These are phyloP conservation scores for Parietaria judaica DNA, from an alignment of 306 rosid species.

Conservation along the genomic window DNA sequence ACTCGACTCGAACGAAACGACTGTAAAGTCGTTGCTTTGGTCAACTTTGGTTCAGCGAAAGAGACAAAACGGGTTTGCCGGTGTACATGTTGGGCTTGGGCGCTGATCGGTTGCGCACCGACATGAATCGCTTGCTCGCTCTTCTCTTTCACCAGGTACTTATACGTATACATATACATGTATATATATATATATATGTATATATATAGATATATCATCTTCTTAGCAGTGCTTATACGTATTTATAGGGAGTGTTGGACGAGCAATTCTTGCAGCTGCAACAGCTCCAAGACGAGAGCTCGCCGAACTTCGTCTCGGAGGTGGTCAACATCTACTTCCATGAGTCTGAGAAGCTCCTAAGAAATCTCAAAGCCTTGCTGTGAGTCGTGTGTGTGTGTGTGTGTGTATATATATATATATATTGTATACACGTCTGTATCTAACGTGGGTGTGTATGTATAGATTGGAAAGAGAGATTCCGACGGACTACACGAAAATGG, in stretches of 20 bases:
- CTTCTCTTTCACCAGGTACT: slow-evolving; percentile 91
- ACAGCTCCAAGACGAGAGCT: slow-evolving; percentile 81
- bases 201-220: background rate
- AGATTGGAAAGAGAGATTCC: slow-evolving; percentile 65
- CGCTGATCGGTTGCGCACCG: slow-evolving; percentile 80
- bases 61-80: slow-evolving; percentile 91
- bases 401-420: background rate
- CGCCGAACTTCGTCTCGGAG: slow-evolving; percentile 88
- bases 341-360: slow-evolving; percentile 81
- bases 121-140: slow-evolving; percentile 91
- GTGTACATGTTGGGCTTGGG: slow-evolving; percentile 93
- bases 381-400: slow-evolving; percentile 14
- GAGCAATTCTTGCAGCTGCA: slow-evolving; percentile 95
- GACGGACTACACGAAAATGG: slow-evolving; percentile 65
- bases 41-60: slow-evolving; percentile 14
- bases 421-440: background rate
- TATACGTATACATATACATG: background rate
- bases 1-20: too few species aligned
- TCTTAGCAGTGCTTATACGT: background rate
- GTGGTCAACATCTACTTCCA: slow-evolving; percentile 89
- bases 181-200: background rate
- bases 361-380: slow-evolving; percentile 65
- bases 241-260: slow-evolving; percentile 67
- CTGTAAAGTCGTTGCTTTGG: too few species aligned
- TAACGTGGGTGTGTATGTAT: background rate